Conservation (phyloP, 2,329 filamentous ascomycete species). For the Eutypa lata region DNA sequence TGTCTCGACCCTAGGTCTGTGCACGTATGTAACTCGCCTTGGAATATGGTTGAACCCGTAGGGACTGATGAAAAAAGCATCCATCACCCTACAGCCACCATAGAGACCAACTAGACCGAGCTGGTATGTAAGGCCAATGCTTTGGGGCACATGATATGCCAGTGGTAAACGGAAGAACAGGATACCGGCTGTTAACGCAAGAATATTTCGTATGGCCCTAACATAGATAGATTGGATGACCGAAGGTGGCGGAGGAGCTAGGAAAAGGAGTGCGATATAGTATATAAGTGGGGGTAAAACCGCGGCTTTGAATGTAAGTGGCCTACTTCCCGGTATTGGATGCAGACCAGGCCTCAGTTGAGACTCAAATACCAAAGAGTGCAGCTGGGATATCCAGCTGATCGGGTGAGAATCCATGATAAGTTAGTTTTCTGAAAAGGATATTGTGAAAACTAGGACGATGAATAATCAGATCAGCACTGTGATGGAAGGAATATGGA, state of each 20-base stretch:
- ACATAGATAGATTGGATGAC: slow-evolving; percentile 25
- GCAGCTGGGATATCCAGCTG: slow-evolving; percentile 4
- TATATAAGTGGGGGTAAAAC: slow-evolving; percentile 38
- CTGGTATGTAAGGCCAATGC: slow-evolving; percentile 42
- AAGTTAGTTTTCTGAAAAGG: background rate
- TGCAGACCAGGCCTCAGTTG: slow-evolving; percentile 34
- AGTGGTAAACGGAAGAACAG: slow-evolving; percentile 40
- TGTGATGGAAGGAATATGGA: too few relatives aligned
- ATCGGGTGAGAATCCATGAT: background rate
- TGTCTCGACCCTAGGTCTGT: slow-evolving; percentile 28
- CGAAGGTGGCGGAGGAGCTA: slow-evolving; percentile 36
- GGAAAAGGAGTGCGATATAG: slow-evolving; percentile 38
- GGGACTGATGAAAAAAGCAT: slow-evolving; percentile 41
- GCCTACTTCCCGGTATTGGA: slow-evolving; percentile 36
- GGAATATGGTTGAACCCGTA: slow-evolving; percentile 37
- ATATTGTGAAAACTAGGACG: too few relatives aligned
- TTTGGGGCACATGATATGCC: slow-evolving; percentile 39
- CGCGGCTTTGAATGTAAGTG: slow-evolving; percentile 35
- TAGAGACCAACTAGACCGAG: slow-evolving; percentile 40
- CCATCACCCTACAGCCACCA: slow-evolving; percentile 37
- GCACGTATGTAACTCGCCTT: slow-evolving; percentile 37
- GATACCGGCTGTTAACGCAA: slow-evolving; percentile 33
- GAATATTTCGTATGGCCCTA: slow-evolving; percentile 30
- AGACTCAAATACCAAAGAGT: slow-evolving; percentile 23
- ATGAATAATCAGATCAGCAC: too few relatives aligned